Evolutionary conservation across 2,329 filamentous ascomycete genomes (phyloP), one percentile per base, ranked within the genome.

Genomic region (Claviceps capensis): DNA sequence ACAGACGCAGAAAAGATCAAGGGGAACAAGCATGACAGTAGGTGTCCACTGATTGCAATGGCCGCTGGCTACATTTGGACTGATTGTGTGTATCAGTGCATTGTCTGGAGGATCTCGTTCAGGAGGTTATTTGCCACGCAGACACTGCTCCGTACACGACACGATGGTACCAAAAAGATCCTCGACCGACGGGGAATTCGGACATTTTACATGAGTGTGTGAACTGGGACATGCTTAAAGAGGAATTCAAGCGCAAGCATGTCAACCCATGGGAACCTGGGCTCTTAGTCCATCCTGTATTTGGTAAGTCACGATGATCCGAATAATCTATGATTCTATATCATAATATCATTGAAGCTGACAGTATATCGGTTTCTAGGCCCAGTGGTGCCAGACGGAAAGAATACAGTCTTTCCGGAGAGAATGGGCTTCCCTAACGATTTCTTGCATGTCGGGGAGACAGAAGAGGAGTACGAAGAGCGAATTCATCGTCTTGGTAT

Each of bases 181-280:
- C 47, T 40, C 47, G 47, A 38, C 47, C 47, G 2, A 48, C 36
- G 5, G 47, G 47, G 1, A 40, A 41, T 14, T 41, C 47, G 36
- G 47, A 48, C 8, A 48, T 40, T 6, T 19, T 19, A 5, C 47
- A 48, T 40, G 47, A 48, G 26, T 48, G 47, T 3, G 47, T 48
- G 5, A 48, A 48, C 19, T 48, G 47, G 47, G 47, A 41, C 17
- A 17, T 48, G 47, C 47, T 48, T 5, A 23, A 40, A 40, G 36
- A 17, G 11, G 47, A 48, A 16, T 8, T 48, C 3, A 48, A 17
- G 37, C 47, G 36, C 5, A 41, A 48, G 36, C 34, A 48, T 48
- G 47, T 48, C 36, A n/a, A 48, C 36, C 47, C 47, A 23, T 48
- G 47, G 47, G 47, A 48, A 14, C 47, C 47, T 26, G 47, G 36